A percentile compares a stretch with the other conserved stretches of the same genome.
Conservation (phyloP, 1,284 basidiomycete species). For the Malassezia sp. region DNA sequence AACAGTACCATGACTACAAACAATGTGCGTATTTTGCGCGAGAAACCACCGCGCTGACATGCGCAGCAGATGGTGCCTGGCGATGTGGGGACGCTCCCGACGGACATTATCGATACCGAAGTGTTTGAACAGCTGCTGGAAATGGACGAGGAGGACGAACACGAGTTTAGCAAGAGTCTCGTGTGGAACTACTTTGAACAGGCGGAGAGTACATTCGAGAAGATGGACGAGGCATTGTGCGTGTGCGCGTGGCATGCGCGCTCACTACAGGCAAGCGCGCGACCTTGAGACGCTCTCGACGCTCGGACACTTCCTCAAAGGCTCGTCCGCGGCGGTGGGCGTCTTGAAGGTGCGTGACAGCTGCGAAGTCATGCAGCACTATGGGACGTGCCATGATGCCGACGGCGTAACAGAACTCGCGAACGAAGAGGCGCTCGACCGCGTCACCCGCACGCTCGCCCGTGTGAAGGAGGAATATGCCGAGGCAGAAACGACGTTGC, state of each 20-base stretch:
- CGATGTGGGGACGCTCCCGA: neutral
- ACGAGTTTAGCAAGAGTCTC: conserved; percentile 67
- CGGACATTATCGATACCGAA: conserved; percentile 59
- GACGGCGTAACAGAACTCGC: conserved; percentile 29
- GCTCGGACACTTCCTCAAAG: conserved; percentile 85
- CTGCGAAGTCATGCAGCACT: conserved; percentile 78
- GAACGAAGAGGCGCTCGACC: conserved; percentile 24
- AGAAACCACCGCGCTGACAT: neutral
- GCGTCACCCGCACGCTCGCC: conserved; percentile 22
- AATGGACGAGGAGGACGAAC: conserved; percentile 68
- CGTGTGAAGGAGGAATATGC: conserved; percentile 34
- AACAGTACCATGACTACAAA: conserved; percentile 10
- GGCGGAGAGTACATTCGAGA: conserved; percentile 57
- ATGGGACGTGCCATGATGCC: conserved; percentile 54
- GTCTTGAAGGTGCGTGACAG: conserved; percentile 65
- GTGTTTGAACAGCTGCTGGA: conserved; percentile 76
- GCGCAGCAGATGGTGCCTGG: neutral
- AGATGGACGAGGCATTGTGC: conserved; percentile 70
- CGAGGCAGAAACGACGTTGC: conserved; percentile 41
- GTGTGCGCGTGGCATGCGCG: conserved; percentile 35
- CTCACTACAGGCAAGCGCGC: conserved; percentile 51
- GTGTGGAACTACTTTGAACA: conserved; percentile 64
- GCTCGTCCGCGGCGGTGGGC: conserved; percentile 80
- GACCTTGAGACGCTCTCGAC: conserved; percentile 60
- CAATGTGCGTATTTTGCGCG: neutral